Base-by-base conservation (phyloP, 352 stramenopile species). In the Globisporangium radiosum region DNA sequence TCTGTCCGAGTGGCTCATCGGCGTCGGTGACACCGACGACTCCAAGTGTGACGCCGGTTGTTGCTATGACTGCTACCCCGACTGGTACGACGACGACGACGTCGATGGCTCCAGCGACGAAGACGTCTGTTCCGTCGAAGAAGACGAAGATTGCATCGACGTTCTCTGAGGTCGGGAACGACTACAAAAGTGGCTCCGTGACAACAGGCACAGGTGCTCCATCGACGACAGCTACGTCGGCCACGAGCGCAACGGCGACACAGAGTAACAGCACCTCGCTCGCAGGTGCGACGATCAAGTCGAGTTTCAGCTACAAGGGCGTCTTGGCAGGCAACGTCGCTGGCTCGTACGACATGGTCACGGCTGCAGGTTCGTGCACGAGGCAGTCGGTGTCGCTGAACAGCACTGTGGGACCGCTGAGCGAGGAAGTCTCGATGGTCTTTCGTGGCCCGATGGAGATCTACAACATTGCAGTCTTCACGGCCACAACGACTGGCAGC, bases 381-480 rank as follows among this genome's bases (percentile, higher is more conserved):
- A 81, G 71, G 13, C 60, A 70, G 45, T 59, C 59, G 4, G 65
- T 78, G 53, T 71, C 68, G 6, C 19, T 76, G 19, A 66, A 61
- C 4, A 72, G 72, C 59, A 70, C 71, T 0, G 69, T 86, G 6
- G 76, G 74, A 7, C 76, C 76, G 0, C 59, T 82, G 56, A 81
- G 70, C 43, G 76, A 87, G 47, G 76, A 87, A 33, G 72, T 83
- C 14, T 66, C 68, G 7, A 73, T 85, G 62, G 69, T 83, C 9
- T 87, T 87, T 62, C 76, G 74, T 52, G 76, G 74, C 2, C 76
- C 74, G 0, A 78, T 87, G 70, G 67, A 82, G 54, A 81, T 87
- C 60, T 73, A 78, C 67, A 80, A 85, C 56, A 78, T 85, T 36
- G 71, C 65, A 1, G 74, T 87, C 8, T 87, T 82, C 66, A 60